phyloP scores from a whole-genome alignment of 2,329 filamentous ascomycete species.

The Claviceps digitariae region DNA sequence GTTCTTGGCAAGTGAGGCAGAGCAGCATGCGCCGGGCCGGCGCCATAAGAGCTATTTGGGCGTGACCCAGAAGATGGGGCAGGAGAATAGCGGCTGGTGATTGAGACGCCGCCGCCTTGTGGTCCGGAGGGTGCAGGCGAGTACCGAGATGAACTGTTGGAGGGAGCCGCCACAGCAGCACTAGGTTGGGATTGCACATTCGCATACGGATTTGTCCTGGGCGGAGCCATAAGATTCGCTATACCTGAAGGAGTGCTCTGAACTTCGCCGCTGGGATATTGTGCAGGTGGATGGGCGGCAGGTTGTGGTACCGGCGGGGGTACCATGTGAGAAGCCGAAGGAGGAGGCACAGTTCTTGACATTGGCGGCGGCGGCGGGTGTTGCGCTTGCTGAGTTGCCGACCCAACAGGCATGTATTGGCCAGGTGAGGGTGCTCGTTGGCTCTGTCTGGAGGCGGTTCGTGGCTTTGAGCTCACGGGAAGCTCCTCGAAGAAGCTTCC shows the following conservation, averaged over 20 bases:
- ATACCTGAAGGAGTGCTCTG: constrained; percentile 14
- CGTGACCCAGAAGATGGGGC: constrained; percentile 26
- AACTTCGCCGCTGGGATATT: constrained; percentile 4
- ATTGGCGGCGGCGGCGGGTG: constrained; percentile 17
- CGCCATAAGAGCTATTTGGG: constrained; percentile 27
- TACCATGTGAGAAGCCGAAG: constrained; percentile 9
- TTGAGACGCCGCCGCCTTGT: constrained; percentile 20
- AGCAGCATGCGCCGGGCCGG: constrained; percentile 27
- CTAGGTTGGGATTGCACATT: constrained; percentile 24
- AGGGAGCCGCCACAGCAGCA: constrained; percentile 19
- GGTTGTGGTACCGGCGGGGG: constrained; percentile 9
- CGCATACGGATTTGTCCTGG: constrained; percentile 41
- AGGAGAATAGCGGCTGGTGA: constrained; percentile 39
- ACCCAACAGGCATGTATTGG: constrained; percentile 5
- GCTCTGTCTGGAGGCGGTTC: constrained; percentile 44
- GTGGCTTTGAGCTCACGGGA: constrained; percentile 47
- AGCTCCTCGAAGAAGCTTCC: constrained; percentile 67
- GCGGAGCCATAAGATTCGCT: constrained; percentile 37
- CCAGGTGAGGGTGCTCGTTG: constrained; percentile 28
- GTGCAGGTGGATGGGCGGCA: constrained; percentile 7
- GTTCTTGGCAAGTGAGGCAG: constrained; percentile 49
- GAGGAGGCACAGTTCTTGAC: constrained; percentile 14
- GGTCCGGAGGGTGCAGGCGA: constrained; percentile 42
- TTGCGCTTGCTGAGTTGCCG: not conserved
- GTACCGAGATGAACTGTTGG: constrained; percentile 36